These are phyloP conservation scores for Artemisia tridentata DNA, from an alignment of 129 eudicot genomes.

Conservation along the genomic window DNA sequence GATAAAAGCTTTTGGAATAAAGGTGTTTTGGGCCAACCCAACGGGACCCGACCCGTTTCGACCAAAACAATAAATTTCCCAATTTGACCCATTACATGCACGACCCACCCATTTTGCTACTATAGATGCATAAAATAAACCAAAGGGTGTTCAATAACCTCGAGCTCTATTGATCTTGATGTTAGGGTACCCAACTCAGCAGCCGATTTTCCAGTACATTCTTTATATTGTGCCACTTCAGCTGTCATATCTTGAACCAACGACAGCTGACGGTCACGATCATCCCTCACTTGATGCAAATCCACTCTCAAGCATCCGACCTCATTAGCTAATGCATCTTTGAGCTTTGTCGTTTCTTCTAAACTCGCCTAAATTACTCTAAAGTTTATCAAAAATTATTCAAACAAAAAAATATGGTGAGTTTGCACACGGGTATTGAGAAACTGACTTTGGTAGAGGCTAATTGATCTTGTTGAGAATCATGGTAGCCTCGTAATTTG, in stretches of 20 bases:
- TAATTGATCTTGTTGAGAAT: conserved; percentile 72
- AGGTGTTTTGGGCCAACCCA: too few relatives aligned
- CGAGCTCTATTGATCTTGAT: conserved; percentile 61
- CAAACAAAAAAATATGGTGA: not conserved
- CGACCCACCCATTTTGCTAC: not conserved
- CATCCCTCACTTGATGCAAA: conserved; percentile 73
- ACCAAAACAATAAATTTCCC: not conserved
- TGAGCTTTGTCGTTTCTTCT: conserved; percentile 65
- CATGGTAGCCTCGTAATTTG: conserved; percentile 74
- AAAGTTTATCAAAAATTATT: conserved; percentile 4
- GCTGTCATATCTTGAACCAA: conserved; percentile 49
- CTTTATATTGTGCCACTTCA: conserved; percentile 41
- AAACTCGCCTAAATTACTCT: conserved; percentile 53
- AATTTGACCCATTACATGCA: not conserved
- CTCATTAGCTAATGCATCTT: conserved; percentile 70
- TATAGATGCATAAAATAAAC: not conserved
- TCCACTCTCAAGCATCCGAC: conserved; percentile 66
- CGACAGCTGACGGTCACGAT: conserved; percentile 61
- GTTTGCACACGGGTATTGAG: not conserved
- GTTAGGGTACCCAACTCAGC: conserved; percentile 63
- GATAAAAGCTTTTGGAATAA: too few relatives aligned
- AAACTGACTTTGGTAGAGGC: conserved; percentile 55
- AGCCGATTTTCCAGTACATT: conserved; percentile 37
- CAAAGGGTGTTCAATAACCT: conserved; percentile 40
- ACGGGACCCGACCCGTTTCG: not conserved